phyloP scores from a whole-genome alignment of 202 grass and related monocot genomes.

The Schoenoplectus triqueter region DNA sequence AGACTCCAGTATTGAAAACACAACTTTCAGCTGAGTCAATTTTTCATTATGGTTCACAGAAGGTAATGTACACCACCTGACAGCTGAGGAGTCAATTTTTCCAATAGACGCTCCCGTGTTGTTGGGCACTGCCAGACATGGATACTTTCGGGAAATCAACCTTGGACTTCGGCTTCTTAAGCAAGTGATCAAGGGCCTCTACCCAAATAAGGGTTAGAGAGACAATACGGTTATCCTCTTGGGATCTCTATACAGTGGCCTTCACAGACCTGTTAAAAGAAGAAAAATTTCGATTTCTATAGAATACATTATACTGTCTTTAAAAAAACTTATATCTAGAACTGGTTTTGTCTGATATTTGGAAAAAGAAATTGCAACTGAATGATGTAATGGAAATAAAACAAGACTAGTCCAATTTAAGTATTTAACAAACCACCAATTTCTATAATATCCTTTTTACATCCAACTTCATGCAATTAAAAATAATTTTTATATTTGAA shows the following conservation, averaged over 20 bases:
- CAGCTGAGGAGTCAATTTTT: too few relatives aligned
- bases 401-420: neutral
- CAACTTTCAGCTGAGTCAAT: conserved; percentile 67
- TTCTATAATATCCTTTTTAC: neutral
- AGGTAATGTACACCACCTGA: conserved; percentile 52
- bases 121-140: conserved; percentile 86
- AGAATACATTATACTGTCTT: too few relatives aligned
- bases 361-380: neutral
- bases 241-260: conserved; percentile 92
- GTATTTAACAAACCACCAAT: neutral
- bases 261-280: conserved; percentile 69
- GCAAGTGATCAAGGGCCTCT: conserved; percentile 82
- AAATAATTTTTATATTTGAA: neutral
- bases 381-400: neutral
- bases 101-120: conserved; percentile 98
- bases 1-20: conserved; percentile 75
- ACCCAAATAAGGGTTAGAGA: conserved; percentile 96
- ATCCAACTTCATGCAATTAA: neutral
- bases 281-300: neutral
- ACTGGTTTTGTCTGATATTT: neutral
- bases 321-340: neutral
- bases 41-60: conserved; percentile 69
- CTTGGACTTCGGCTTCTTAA: conserved; percentile 75
- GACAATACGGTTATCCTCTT: conserved; percentile 69
- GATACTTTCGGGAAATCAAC: conserved; percentile 71